These are phyloP conservation scores for Xylaria sp. DNA, from an alignment of 2,329 filamentous ascomycete species.

Conservation along the genomic window DNA sequence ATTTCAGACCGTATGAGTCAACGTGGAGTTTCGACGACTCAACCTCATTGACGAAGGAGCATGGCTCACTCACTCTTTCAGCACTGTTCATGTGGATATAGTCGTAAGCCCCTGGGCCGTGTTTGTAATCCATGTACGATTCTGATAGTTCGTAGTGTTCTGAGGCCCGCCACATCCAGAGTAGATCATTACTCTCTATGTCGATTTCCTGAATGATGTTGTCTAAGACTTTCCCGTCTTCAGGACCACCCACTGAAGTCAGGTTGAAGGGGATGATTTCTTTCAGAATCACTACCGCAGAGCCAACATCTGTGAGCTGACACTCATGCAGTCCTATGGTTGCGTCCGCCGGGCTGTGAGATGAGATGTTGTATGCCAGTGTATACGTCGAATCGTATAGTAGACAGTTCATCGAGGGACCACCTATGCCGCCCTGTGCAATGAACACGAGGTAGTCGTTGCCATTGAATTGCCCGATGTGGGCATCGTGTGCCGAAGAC, in stretches of 20 bases:
- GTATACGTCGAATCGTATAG: conserved; percentile 44
- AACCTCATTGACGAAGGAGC: not conserved
- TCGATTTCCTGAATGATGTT: conserved; percentile 41
- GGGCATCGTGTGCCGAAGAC: conserved; percentile 34
- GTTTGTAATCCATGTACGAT: conserved; percentile 30
- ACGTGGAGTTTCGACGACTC: not conserved
- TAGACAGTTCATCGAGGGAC: conserved; percentile 34
- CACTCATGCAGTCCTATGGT: conserved; percentile 44
- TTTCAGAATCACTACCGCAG: conserved; percentile 42
- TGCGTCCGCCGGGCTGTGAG: conserved; percentile 9
- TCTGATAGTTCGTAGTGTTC: conserved; percentile 34
- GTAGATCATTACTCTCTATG: conserved; percentile 34
- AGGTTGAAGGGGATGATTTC: conserved; percentile 38
- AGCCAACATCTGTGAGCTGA: conserved; percentile 41
- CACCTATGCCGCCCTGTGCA: conserved; percentile 15
- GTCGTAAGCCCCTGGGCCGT: conserved; percentile 24
- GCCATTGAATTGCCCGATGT: conserved; percentile 30
- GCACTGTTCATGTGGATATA: conserved; percentile 40
- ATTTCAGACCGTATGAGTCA: conserved; percentile 3
- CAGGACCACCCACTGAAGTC: conserved; percentile 30
- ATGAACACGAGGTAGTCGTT: conserved; percentile 37
- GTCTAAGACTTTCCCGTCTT: conserved; percentile 32
- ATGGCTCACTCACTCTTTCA: conserved; percentile 30
- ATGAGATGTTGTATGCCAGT: conserved; percentile 39
- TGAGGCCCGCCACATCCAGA: conserved; percentile 40